phyloP scores from a whole-genome alignment of 225 moss, liverwort and hornwort species.

The Lunularia cruciata region DNA sequence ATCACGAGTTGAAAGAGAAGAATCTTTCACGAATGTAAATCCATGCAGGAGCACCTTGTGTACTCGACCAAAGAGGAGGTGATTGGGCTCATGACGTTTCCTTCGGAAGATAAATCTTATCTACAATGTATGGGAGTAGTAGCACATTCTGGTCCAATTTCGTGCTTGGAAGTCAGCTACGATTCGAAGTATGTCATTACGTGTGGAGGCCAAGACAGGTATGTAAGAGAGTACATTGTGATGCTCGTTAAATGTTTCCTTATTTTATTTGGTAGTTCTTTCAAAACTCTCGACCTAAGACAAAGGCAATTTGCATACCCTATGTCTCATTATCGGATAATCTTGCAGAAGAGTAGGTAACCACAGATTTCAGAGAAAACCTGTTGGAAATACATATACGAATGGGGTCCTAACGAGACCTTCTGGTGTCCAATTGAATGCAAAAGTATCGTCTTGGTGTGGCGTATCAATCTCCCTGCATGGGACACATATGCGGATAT shows the following conservation, averaged over 20 bases:
- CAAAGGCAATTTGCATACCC: too few species aligned
- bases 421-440: background rate
- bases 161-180: slow-evolving; percentile 40
- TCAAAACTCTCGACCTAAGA: too few species aligned
- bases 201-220: slow-evolving; percentile 51
- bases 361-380: too few species aligned
- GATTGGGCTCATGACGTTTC: slow-evolving; percentile 53
- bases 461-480: slow-evolving; percentile 41
- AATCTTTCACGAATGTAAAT: too few species aligned
- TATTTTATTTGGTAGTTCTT: too few species aligned
- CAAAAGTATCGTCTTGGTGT: slow-evolving; percentile 49
- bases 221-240: too few species aligned
- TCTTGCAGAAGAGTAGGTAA: too few species aligned
- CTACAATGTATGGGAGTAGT: slow-evolving; percentile 51
- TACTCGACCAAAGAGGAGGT: slow-evolving; percentile 48
- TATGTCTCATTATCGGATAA: too few species aligned
- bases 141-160: slow-evolving; percentile 49
- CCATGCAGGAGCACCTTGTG: slow-evolving; percentile 41
- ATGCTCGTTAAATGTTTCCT: too few species aligned
- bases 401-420: too few species aligned
- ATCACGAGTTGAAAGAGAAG: too few species aligned
- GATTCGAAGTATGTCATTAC: slow-evolving; percentile 53
- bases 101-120: slow-evolving; percentile 30
- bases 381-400: too few species aligned
- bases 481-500: slow-evolving; percentile 38